A percentile compares a stretch with the other conserved stretches of the same genome.
These are phyloP conservation scores for Alternaria dauci DNA, from an alignment of 2,329 filamentous ascomycete genomes.

Conservation along the genomic window DNA sequence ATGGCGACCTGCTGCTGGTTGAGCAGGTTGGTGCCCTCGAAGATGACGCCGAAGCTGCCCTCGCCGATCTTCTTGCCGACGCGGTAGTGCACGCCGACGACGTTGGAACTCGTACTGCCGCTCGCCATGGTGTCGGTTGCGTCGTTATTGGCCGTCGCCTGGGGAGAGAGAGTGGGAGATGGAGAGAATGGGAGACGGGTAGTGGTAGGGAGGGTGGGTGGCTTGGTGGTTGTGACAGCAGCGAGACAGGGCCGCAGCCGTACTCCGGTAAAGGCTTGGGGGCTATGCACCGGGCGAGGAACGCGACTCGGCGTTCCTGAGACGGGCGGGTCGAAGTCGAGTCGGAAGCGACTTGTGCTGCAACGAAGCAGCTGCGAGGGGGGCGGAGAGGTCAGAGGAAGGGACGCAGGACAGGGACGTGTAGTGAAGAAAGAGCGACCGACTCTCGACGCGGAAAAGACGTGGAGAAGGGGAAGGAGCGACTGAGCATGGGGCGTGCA, in stretches of 20 bases:
- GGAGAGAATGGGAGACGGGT: conserved; percentile 10
- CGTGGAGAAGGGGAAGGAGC: conserved; percentile 34
- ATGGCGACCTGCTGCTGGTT: conserved; percentile 99
- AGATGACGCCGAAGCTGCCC: conserved; percentile 98
- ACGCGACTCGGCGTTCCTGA: conserved; percentile 22
- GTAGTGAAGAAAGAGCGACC: conserved; percentile 32
- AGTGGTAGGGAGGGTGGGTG: conserved; percentile 17
- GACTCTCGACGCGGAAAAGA: conserved; percentile 38
- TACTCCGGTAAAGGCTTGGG: conserved; percentile 25
- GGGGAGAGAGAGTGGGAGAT: conserved; percentile 2
- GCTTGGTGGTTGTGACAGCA: conserved; percentile 18
- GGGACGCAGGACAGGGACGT: conserved; percentile 27
- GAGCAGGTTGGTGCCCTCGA: conserved; percentile 96
- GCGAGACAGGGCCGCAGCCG: conserved; percentile 35
- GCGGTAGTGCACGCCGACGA: conserved; percentile 97
- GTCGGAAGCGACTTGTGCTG: conserved; percentile 27
- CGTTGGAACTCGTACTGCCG: conserved; percentile 92
- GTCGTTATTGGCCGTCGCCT: conserved; percentile 13
- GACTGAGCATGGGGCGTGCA: conserved; percentile 20
- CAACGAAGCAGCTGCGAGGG: conserved; percentile 31
- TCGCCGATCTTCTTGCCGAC: conserved; percentile 99
- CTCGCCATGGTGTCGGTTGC: conserved; percentile 71
- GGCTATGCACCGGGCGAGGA: conserved; percentile 26
- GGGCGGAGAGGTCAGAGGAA: conserved; percentile 31
- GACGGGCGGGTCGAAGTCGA: conserved; percentile 16